Percentiles rank a stretch among this genome's conserved stretches.
These are phyloP conservation scores for Aspergillus fumigatiaffinis DNA, from an alignment of 2,329 filamentous ascomycete species.

Conservation along the genomic window DNA sequence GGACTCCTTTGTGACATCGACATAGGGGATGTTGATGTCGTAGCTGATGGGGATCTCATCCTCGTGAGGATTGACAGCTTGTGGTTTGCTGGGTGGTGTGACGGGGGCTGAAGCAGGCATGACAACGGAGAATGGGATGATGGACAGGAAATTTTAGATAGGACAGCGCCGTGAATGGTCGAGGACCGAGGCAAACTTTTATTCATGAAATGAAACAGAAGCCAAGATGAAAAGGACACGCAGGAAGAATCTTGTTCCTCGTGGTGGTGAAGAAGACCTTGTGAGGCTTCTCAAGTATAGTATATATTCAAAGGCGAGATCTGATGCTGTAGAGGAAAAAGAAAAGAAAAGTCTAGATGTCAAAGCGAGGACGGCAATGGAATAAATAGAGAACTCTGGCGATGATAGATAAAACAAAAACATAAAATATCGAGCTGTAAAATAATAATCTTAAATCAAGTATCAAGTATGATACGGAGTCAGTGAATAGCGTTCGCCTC, in stretches of 20 bases:
- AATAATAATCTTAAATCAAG: too few relatives aligned
- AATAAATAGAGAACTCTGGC: background rate
- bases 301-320: background rate
- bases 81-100: slow-evolving; percentile 21
- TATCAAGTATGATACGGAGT: too few relatives aligned
- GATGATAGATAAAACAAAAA: background rate
- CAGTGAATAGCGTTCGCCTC: background rate
- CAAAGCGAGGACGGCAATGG: slow-evolving; percentile 1
- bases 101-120: slow-evolving; percentile 33
- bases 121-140: background rate
- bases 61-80: slow-evolving; percentile 23
- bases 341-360: slow-evolving; percentile 1
- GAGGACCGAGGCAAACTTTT: background rate
- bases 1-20: slow-evolving; percentile 36
- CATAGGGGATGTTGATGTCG: slow-evolving; percentile 50
- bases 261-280: background rate
- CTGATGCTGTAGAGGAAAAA: slow-evolving; percentile 2
- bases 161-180: background rate
- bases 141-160: background rate
- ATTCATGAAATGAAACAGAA: background rate
- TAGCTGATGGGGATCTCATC: slow-evolving; percentile 38
- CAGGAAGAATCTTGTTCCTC: background rate
- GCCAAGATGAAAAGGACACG: too few relatives aligned
- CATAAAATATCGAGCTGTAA: too few relatives aligned
- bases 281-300: background rate